These are phyloP conservation scores for Amaranthus palmeri DNA, from an alignment of 148 eudicot species.

Conservation along the genomic window DNA sequence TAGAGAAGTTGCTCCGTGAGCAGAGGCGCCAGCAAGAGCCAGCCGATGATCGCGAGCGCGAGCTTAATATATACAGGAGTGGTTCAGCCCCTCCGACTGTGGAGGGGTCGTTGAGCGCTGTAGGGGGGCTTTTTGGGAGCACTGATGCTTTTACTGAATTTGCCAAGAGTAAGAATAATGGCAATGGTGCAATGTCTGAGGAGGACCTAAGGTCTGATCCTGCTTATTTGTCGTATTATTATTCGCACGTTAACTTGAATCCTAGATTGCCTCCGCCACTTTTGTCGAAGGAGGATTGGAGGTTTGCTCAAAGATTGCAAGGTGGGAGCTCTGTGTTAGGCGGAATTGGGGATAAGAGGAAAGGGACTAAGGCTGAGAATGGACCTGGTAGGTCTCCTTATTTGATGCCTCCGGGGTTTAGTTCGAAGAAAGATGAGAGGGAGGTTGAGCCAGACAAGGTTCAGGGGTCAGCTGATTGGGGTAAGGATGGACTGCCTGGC, in stretches of 20 bases:
- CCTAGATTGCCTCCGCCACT: conserved; percentile 94
- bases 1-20: conserved; percentile 73
- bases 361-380: conserved; percentile 50
- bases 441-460: conserved; percentile 50
- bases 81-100: conserved; percentile 99
- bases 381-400: conserved; percentile 54
- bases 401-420: conserved; percentile 84
- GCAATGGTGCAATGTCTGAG: conserved; percentile 64
- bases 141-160: conserved; percentile 50
- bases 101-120: conserved; percentile 88
- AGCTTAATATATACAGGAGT: conserved; percentile 76
- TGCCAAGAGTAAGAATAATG: conserved; percentile 31
- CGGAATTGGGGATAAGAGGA: conserved; percentile 89
- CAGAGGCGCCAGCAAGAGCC: conserved; percentile 53
- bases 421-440: conserved; percentile 68
- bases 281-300: conserved; percentile 88
- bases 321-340: conserved; percentile 78
- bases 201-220: conserved; percentile 98
- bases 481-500: conserved; percentile 91
- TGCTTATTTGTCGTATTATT: conserved; percentile 76
- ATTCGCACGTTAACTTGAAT: conserved; percentile 78
- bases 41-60: conserved; percentile 65
- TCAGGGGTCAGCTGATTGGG: conserved; percentile 79
- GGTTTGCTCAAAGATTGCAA: conserved; percentile 72
- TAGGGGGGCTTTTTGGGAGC: conserved; percentile 60